These are phyloP conservation scores for Fusarium scirpi DNA, from an alignment of 2,329 filamentous ascomycete species.

Conservation along the genomic window DNA sequence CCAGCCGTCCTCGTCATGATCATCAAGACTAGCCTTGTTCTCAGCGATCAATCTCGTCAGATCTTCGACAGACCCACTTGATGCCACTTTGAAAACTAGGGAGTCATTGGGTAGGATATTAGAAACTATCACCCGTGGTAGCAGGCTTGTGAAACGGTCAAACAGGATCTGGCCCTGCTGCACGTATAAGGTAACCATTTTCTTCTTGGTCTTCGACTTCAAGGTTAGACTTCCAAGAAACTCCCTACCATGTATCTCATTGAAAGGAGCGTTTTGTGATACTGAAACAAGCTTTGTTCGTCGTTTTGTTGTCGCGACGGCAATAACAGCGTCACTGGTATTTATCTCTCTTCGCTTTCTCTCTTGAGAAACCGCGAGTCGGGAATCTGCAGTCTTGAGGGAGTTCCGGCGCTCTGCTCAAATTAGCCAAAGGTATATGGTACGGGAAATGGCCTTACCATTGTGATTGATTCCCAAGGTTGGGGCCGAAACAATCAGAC, in stretches of 20 bases:
- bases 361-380: background rate
- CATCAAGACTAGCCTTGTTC: background rate
- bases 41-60: background rate
- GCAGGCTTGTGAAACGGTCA: fast-evolving
- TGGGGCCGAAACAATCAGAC: fast-evolving
- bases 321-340: fast-evolving
- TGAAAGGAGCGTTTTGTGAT: fast-evolving
- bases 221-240: background rate
- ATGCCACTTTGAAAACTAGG: fast-evolving
- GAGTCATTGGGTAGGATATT: fast-evolving
- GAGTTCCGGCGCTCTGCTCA: fast-evolving
- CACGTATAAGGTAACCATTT: background rate
- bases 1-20: background rate
- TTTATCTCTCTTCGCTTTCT: background rate
- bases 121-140: fast-evolving
- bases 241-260: fast-evolving
- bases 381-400: too few species aligned
- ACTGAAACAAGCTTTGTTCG: fast-evolving
- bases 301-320: background rate
- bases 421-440: fast-evolving
- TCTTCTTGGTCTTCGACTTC: background rate
- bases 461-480: background rate
- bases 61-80: background rate
- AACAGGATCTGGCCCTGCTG: background rate
- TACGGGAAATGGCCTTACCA: fast-evolving